These are phyloP conservation scores for Letharia columbiana DNA, from an alignment of 495 filamentous ascomycete species.

Conservation along the genomic window DNA sequence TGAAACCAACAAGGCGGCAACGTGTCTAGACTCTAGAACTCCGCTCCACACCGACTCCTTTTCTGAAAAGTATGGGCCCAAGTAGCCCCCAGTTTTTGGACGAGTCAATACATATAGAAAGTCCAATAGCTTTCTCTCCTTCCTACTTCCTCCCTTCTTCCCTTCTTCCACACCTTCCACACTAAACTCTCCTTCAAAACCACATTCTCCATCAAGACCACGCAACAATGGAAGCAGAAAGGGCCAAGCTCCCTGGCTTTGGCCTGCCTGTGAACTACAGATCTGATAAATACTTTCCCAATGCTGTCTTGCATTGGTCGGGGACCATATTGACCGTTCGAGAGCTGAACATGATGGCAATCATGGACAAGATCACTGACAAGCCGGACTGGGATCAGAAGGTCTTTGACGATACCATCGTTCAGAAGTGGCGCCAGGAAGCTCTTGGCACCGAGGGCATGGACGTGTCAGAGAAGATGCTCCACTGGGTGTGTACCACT, in stretches of 20 bases:
- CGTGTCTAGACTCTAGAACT: too few relatives aligned
- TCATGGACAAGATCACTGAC: conserved; percentile 40
- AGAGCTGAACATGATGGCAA: conserved; percentile 33
- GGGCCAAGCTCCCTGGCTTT: conserved; percentile 23
- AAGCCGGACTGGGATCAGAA: conserved; percentile 46
- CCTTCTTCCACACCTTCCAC: not conserved
- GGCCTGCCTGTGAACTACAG: conserved; percentile 13
- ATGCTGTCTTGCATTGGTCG: conserved; percentile 14
- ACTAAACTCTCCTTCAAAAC: not conserved
- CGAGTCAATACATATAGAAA: not conserved
- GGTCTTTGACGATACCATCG: conserved; percentile 43
- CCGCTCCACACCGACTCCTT: not conserved
- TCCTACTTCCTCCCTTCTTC: not conserved
- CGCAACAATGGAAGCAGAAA: not conserved
- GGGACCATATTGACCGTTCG: conserved; percentile 26
- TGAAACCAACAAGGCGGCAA: too few relatives aligned
- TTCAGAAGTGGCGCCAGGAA: conserved; percentile 35
- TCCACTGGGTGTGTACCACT: conserved; percentile 34
- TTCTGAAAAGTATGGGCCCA: not conserved
- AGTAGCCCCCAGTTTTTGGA: not conserved
- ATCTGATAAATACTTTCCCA: conserved; percentile 4
- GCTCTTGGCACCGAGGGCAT: conserved; percentile 20
- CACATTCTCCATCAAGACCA: not conserved
- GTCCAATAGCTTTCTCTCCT: not conserved
- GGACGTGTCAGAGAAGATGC: conserved; percentile 40